Conservation (phyloP, 768 basidiomycete species). For the Boletus barrowsii region DNA sequence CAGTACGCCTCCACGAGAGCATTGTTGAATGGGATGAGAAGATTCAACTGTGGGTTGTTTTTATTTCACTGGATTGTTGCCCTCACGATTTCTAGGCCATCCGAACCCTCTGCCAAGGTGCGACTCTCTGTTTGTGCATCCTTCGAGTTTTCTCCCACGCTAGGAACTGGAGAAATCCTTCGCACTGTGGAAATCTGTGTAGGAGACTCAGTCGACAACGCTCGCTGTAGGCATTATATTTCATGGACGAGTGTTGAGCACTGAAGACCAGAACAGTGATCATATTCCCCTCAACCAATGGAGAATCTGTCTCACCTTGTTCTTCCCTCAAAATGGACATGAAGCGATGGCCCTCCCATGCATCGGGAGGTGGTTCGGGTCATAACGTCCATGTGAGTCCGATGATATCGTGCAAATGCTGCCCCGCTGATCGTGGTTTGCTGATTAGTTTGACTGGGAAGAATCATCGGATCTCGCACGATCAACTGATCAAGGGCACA, state of each 20-base stretch:
- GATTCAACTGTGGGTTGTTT: not conserved
- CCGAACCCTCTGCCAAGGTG: not conserved
- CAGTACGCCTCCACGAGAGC: not conserved
- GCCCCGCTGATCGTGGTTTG: not conserved
- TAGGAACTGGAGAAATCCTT: not conserved
- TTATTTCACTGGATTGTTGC: no score
- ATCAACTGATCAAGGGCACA: conserved; percentile 4
- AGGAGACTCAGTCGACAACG: not conserved
- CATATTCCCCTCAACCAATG: not conserved
- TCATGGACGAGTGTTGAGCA: no score
- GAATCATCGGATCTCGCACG: not conserved
- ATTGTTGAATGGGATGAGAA: not conserved
- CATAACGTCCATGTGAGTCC: not conserved
- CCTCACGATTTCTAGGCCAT: not conserved
- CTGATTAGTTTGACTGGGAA: not conserved
- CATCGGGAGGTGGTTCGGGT: not conserved
- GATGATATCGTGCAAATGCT: no score
- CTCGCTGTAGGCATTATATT: not conserved
- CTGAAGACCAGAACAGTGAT: not conserved
- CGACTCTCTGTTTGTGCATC: not conserved
- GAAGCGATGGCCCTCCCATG: not conserved
- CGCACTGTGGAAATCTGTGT: not conserved
- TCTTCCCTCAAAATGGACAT: not conserved
- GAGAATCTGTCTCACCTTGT: not conserved
- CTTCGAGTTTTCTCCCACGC: conserved; percentile 2